phyloP scores from a whole-genome alignment of 2,329 filamentous ascomycete genomes.

The Didymella glomerata region DNA sequence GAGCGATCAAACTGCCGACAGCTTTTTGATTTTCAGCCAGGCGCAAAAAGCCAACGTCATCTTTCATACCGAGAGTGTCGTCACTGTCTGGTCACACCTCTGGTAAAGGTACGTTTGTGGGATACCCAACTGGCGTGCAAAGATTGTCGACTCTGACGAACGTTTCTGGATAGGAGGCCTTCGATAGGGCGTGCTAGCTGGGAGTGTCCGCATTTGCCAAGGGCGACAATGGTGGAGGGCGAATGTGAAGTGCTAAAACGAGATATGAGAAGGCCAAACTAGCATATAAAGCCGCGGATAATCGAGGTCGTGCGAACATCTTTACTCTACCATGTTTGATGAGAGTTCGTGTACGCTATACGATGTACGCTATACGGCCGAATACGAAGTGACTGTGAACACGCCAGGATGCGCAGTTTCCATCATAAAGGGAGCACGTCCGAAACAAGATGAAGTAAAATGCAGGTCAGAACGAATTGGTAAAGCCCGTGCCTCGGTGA shows the following conservation, averaged over 20 bases:
- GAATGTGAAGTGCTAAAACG: neutral
- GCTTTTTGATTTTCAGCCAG: neutral
- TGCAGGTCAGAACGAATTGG: neutral
- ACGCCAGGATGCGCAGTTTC: neutral
- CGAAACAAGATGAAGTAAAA: neutral
- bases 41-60: neutral
- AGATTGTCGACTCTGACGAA: neutral
- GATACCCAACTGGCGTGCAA: neutral
- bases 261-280: neutral
- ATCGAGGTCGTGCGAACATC: neutral
- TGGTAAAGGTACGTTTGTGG: slow-evolving; percentile 22
- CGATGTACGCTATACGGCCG: slow-evolving; percentile 14
- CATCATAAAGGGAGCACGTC: neutral
- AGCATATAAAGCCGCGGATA: neutral
- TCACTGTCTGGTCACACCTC: slow-evolving; percentile 33
- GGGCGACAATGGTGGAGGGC: neutral
- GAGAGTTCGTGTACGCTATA: slow-evolving; percentile 5
- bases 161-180: neutral
- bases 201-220: neutral
- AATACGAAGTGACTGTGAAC: slow-evolving; percentile 5
- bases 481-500: neutral
- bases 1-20: neutral
- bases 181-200: neutral
- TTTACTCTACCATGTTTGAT: neutral
- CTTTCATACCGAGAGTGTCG: slow-evolving; percentile 1